A percentile compares a stretch with the other conserved stretches of the same genome.
Conservation (phyloP, 192 early-diverging fungal genomes). For the Spizellomyces sp. region DNA sequence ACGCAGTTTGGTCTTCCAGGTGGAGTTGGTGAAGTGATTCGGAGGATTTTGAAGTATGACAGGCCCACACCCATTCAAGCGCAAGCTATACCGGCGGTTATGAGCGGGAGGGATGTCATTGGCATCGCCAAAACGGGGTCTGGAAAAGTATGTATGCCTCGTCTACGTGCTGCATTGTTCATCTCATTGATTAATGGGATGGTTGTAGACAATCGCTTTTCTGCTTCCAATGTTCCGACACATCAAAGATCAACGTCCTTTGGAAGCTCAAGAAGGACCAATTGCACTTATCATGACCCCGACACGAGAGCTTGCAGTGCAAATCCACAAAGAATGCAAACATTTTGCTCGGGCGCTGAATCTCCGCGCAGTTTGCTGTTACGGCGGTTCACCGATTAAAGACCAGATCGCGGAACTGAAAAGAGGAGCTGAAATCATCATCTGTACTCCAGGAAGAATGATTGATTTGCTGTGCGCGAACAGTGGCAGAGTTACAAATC, state of each 20-base stretch:
- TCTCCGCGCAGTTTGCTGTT: conserved; percentile 91
- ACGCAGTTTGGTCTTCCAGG: conserved; percentile 91
- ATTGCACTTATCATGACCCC: conserved; percentile 95
- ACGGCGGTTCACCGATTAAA: conserved; percentile 95
- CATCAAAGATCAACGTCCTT: conserved; percentile 79
- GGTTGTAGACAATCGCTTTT: conserved; percentile 95
- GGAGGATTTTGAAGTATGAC: conserved; percentile 77
- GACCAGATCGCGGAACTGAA: conserved; percentile 94
- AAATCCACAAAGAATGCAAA: conserved; percentile 90
- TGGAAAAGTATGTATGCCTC: too few species aligned
- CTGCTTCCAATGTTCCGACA: conserved; percentile 95
- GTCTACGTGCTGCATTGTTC: conserved; percentile 69
- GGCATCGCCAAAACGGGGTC: conserved; percentile 99
- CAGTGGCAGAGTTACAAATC: conserved; percentile 68
- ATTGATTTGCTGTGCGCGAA: conserved; percentile 86
- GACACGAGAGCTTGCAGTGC: conserved; percentile 96
- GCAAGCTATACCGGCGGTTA: conserved; percentile 86
- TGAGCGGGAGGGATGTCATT: conserved; percentile 97
- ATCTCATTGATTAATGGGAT: conserved; percentile 91
- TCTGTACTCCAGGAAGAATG: conserved; percentile 93
- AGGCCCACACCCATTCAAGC: conserved; percentile 97
- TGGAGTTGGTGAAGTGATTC: conserved; percentile 74
- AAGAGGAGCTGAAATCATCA: conserved; percentile 92
- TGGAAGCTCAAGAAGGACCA: conserved; percentile 95
- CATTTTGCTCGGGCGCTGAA: conserved; percentile 85